Base-by-base conservation (phyloP, 495 filamentous ascomycete species). In the Cladorrhinum samala region DNA sequence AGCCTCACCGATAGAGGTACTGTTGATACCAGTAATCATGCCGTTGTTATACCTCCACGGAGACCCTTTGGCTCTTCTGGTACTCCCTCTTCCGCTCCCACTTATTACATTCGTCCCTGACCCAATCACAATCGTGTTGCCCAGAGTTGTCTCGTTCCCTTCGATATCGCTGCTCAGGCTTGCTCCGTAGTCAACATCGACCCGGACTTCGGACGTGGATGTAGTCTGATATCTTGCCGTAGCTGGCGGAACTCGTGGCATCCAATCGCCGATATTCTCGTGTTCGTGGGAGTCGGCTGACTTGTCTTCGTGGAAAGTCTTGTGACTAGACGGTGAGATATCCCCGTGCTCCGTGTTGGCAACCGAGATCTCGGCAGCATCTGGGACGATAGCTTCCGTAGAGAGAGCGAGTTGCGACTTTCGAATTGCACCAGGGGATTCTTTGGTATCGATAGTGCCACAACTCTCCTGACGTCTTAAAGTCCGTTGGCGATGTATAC, bases 1-100 rank as follows among this genome's bases (percentile, higher is more conserved):
- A 33, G 6, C 64, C 84, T 33, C 27, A 11, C 5, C 27, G 11
- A 6, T 5, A 11, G 5, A 11, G 27, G 5, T 33, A 11, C 5
- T 11, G 27, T 11, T 33, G 27, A 33, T 11, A 33, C 27, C 27
- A 11, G 27, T 5, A 6, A 33, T 11, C 27, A 11, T 11, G 6
- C 27, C 27, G 11, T 33, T 11, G 27, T 5, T 33, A 11, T 33
- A 33, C 27, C 27, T 33, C 27, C 27, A 33, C 11, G 27, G 27
- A 33, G 27, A 33, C 27, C 27, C 27, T 33, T 33, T 33, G 27
- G 27, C 27, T 33, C 27, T 33, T 11, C 27, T 33, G 27, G 27
- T 33, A 33, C 27, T 33, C 6, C 27, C 27, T 5, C 27, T 33
- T 33, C 27, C 27, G 11, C 27, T 11, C 6, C 27, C 27, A 33